These are phyloP conservation scores for Escovopsis sp. DNA, from an alignment of 2,329 filamentous ascomycete species.

Conservation along the genomic window DNA sequence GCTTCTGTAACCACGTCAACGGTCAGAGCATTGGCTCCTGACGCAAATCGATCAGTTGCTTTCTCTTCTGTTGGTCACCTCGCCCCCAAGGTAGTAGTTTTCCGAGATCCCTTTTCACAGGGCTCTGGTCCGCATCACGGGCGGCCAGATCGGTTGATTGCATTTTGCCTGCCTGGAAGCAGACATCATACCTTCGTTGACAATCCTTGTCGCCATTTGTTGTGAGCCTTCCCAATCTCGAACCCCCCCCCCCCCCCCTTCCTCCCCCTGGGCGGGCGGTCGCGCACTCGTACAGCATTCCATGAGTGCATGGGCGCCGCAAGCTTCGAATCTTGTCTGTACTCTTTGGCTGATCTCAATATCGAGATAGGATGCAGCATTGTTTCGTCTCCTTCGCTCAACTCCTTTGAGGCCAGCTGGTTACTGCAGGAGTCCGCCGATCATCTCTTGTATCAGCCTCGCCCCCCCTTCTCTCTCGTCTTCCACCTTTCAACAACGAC, in stretches of 20 bases:
- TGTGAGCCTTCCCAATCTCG: conserved; percentile 9
- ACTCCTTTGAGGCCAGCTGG: conserved; percentile 73
- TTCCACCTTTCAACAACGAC: conserved; percentile 2
- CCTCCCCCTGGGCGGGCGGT: neutral
- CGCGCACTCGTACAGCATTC: neutral
- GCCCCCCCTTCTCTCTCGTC: neutral
- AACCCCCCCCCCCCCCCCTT: neutral
- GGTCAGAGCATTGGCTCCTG: neutral
- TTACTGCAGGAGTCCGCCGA: conserved; percentile 55
- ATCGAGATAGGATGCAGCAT: conserved; percentile 19
- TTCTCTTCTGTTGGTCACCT: neutral
- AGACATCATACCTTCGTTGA: conserved; percentile 20
- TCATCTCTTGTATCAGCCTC: conserved; percentile 14
- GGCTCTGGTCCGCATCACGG: conserved; percentile 15
- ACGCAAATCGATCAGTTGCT: neutral
- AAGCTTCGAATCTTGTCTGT: conserved; percentile 5
- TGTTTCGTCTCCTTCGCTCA: conserved; percentile 15
- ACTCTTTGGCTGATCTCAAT: neutral
- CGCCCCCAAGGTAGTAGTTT: no score
- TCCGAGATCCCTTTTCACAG: conserved; percentile 2
- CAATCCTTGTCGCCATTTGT: conserved; percentile 14
- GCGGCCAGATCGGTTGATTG: conserved; percentile 15
- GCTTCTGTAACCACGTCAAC: neutral
- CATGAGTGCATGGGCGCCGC: neutral
- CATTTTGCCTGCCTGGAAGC: conserved; percentile 24